Evolutionary conservation across 352 stramenopile genomes (phyloP).

Genomic region (Pythium aristosporum): DNA sequence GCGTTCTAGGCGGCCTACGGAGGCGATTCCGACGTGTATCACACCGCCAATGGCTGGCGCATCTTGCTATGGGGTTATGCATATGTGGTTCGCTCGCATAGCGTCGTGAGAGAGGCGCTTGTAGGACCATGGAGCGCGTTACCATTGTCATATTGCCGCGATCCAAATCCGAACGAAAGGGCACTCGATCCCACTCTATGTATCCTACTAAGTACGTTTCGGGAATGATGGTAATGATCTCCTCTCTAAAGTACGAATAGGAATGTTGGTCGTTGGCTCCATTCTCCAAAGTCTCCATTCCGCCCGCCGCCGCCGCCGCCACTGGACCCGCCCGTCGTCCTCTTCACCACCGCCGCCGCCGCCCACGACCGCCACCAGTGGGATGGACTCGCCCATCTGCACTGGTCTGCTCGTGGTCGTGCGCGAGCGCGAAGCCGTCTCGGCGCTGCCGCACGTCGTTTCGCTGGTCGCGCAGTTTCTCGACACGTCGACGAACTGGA

Average conservation of each 20-base stretch:
- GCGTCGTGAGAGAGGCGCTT: not conserved
- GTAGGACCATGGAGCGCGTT: not conserved
- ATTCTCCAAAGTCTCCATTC: too few relatives aligned
- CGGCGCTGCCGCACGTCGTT: conserved; percentile 36
- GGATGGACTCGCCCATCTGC: not conserved
- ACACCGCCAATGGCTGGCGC: not conserved
- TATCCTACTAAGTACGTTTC: conserved; percentile 2
- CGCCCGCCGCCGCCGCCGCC: too few relatives aligned
- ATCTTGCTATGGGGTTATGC: not conserved
- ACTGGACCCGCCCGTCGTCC: not conserved
- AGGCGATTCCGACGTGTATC: not conserved
- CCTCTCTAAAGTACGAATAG: conserved; percentile 15
- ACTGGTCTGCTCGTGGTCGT: conserved; percentile 1
- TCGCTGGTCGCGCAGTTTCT: conserved; percentile 35
- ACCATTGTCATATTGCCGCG: not conserved
- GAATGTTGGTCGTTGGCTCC: not conserved
- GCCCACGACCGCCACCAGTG: too few relatives aligned
- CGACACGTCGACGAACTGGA: conserved; percentile 41
- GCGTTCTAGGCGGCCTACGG: not conserved
- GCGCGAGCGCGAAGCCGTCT: conserved; percentile 24
- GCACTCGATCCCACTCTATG: not conserved
- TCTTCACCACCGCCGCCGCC: not conserved
- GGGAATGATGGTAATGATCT: not conserved
- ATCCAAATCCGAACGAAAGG: conserved; percentile 2
- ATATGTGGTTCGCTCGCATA: not conserved